These are phyloP conservation scores for Pseudogymnoascus sp. DNA, from an alignment of 2,329 filamentous ascomycete genomes.

Conservation along the genomic window DNA sequence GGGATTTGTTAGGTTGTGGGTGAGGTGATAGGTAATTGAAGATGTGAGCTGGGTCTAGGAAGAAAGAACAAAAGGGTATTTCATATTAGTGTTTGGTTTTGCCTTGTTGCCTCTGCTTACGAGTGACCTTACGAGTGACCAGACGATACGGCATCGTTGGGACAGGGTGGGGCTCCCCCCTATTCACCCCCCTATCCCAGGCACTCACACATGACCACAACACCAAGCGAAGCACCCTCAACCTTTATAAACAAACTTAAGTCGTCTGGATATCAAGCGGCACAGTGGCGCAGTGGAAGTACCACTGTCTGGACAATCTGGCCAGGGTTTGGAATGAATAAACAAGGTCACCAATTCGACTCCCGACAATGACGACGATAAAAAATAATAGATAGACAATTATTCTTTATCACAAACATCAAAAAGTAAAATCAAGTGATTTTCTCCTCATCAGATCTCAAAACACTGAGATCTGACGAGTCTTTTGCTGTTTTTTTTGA, in stretches of 20 bases:
- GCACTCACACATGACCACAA: neutral
- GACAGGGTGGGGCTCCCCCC: neutral
- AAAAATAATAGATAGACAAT: no score
- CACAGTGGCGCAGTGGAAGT: constrained; percentile 4
- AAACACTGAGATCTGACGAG: neutral
- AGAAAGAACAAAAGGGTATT: neutral
- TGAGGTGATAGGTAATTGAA: neutral
- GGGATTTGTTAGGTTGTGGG: constrained; percentile 57
- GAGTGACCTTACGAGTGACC: neutral
- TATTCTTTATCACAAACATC: neutral
- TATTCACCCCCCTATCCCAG: neutral
- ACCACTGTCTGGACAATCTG: constrained; percentile 5
- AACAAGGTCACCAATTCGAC: neutral
- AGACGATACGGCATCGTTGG: neutral
- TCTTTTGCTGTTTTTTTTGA: neutral
- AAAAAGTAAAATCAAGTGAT: constrained; percentile 3
- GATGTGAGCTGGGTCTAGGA: no score
- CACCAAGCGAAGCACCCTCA: neutral
- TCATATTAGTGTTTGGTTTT: neutral
- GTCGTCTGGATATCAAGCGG: neutral
- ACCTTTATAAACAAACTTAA: neutral
- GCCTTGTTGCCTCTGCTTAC: neutral
- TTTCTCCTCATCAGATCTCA: neutral
- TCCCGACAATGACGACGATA: neutral
- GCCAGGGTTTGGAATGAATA: neutral